phyloP scores from a whole-genome alignment of 441 rosid species.

The Populus hybrid region DNA sequence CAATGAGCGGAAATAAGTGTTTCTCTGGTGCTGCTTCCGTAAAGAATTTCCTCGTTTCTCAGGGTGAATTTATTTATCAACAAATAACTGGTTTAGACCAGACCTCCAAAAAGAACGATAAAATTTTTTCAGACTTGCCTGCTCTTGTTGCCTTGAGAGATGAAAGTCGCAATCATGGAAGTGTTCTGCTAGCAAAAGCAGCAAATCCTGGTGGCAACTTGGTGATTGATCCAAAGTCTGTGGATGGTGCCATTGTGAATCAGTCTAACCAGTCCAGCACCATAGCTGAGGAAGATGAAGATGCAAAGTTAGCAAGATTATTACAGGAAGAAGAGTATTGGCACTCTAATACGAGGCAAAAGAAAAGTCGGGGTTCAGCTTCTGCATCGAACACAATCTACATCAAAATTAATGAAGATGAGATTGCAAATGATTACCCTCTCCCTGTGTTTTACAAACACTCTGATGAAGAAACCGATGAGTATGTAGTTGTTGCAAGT shows the following conservation, averaged over 20 bases:
- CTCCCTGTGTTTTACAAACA: conserved; percentile 69
- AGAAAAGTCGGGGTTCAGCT: conserved; percentile 37
- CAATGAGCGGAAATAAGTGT: conserved; percentile 57
- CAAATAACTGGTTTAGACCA: conserved; percentile 80
- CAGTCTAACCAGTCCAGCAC: conserved; percentile 22
- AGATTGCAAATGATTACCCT: conserved; percentile 82
- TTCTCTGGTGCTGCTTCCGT: conserved; percentile 54
- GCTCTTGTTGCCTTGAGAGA: conserved; percentile 60
- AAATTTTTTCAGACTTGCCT: conserved; percentile 48
- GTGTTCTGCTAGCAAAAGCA: conserved; percentile 23
- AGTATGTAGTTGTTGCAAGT: conserved; percentile 38
- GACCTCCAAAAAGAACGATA: conserved; percentile 50
- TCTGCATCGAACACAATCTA: conserved; percentile 48
- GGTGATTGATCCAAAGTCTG: conserved; percentile 38
- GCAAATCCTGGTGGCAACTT: conserved; percentile 30
- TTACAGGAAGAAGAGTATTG: conserved; percentile 71
- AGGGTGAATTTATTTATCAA: conserved; percentile 76
- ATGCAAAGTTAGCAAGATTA: conserved; percentile 49
- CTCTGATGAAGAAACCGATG: conserved; percentile 62
- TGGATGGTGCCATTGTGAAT: conserved; percentile 22
- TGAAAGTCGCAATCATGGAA: conserved; percentile 35
- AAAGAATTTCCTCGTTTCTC: conserved; percentile 60
- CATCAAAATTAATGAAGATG: conserved; percentile 77
- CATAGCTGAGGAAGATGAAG: conserved; percentile 51
- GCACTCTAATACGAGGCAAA: conserved; percentile 42